phyloP scores from a whole-genome alignment of 352 stramenopile species.

The Phytophthora macrochlamydospora region DNA sequence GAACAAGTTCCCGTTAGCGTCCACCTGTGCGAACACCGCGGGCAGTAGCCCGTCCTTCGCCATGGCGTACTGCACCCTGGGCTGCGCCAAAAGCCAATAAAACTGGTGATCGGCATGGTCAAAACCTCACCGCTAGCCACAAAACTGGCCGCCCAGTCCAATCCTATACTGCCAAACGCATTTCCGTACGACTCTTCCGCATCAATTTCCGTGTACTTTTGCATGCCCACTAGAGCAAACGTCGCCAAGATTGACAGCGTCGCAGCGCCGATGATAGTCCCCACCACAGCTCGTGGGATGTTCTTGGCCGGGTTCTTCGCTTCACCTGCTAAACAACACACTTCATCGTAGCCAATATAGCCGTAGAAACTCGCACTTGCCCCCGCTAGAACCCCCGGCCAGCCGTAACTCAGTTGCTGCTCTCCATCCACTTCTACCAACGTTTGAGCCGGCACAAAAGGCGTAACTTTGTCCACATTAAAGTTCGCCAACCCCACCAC shows the following conservation, averaged over 20 bases:
- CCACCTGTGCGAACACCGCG: slow-evolving; percentile 74
- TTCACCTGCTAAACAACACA: slow-evolving; percentile 93
- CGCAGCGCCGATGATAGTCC: slow-evolving; percentile 83
- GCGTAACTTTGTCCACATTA: slow-evolving; percentile 77
- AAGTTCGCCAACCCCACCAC: slow-evolving; percentile 87
- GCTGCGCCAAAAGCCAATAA: slow-evolving; percentile 96
- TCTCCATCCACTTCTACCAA: slow-evolving; percentile 25
- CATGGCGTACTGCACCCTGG: slow-evolving; percentile 91
- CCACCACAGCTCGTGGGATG: slow-evolving; percentile 90
- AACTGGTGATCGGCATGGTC: slow-evolving; percentile 95
- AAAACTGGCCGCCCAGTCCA: slow-evolving; percentile 80
- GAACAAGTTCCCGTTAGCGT: slow-evolving; percentile 79
- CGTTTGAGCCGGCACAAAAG: slow-evolving; percentile 71
- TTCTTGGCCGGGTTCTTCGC: slow-evolving; percentile 85
- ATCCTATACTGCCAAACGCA: slow-evolving; percentile 69
- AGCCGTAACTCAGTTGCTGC: slow-evolving; percentile 62
- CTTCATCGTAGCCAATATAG: slow-evolving; percentile 97
- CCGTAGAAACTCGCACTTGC: slow-evolving; percentile 95
- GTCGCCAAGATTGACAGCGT: slow-evolving; percentile 87
- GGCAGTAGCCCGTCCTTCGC: slow-evolving; percentile 94
- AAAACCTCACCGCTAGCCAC: slow-evolving; percentile 92
- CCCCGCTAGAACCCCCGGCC: slow-evolving; percentile 85
- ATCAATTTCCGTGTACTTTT: slow-evolving; percentile 87
- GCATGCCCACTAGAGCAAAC: slow-evolving; percentile 93
- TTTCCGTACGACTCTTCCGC: slow-evolving; percentile 69